Conservation (phyloP, 2,329 filamentous ascomycete genomes). For the Akanthomyces dipterigenus region DNA sequence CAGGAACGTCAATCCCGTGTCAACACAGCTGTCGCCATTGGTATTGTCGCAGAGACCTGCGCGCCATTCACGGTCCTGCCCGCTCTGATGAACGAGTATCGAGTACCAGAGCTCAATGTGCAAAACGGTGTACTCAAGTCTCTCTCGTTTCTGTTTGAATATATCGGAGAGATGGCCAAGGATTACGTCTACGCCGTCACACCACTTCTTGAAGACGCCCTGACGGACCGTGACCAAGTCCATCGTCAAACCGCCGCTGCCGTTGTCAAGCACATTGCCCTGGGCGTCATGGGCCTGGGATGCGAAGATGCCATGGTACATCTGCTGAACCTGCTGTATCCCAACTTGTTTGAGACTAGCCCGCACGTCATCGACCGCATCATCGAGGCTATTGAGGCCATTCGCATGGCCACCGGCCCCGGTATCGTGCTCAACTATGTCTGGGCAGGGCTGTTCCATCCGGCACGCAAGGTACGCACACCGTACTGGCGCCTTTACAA, state of each 20-base stretch:
- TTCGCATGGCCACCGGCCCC: slow-evolving; percentile 86
- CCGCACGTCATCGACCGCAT: slow-evolving; percentile 98
- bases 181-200: slow-evolving; percentile 99
- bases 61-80: slow-evolving; percentile 98
- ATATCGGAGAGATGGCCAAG: slow-evolving; percentile 99
- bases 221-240: slow-evolving; percentile 96
- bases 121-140: slow-evolving; percentile 98
- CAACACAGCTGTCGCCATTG: slow-evolving; percentile 96
- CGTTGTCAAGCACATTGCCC: slow-evolving; percentile 94
- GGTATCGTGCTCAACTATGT: slow-evolving; percentile 96
- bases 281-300: slow-evolving; percentile 94
- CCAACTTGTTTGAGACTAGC: slow-evolving; percentile 95
- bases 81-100: slow-evolving; percentile 98
- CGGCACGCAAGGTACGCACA: slow-evolving; percentile 84
- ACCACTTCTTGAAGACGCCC: slow-evolving; percentile 87
- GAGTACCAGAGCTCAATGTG: slow-evolving; percentile 95
- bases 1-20: slow-evolving; percentile 97
- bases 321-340: slow-evolving; percentile 89
- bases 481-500: slow-evolving; percentile 98
- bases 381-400: slow-evolving; percentile 93
- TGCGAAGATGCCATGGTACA: slow-evolving; percentile 99
- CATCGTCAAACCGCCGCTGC: slow-evolving; percentile 94
- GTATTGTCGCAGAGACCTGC: slow-evolving; percentile 96
- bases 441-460: slow-evolving; percentile 96
- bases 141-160: slow-evolving; percentile 94